These are phyloP conservation scores for Lactarius deliciosus DNA, from an alignment of 768 basidiomycete species.

Conservation along the genomic window DNA sequence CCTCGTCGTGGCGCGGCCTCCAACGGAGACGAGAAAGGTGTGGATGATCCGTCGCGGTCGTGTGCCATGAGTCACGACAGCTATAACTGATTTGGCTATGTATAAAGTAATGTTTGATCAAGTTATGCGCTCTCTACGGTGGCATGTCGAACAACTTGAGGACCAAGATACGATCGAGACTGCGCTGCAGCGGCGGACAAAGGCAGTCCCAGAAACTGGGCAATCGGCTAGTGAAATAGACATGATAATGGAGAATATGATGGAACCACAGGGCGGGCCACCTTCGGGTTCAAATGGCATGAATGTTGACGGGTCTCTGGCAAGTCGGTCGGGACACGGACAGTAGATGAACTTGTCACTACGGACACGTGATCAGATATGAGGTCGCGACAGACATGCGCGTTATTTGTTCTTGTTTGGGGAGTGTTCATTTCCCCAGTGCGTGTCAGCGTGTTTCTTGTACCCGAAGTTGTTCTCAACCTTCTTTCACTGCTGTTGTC, in stretches of 20 bases:
- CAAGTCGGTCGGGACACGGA: background rate
- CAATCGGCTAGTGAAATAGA: constrained; percentile 42
- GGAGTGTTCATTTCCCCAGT: constrained; percentile 23
- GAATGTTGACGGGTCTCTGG: background rate
- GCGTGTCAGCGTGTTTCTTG: background rate
- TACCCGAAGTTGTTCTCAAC: constrained; percentile 6
- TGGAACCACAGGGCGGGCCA: constrained; percentile 29
- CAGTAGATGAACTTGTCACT: background rate
- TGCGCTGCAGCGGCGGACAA: constrained; percentile 39
- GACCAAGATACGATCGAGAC: constrained; percentile 47
- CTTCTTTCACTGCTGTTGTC: background rate
- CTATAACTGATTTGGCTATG: background rate
- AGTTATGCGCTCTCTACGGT: constrained; percentile 43
- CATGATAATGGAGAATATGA: constrained; percentile 44
- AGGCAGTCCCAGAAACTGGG: constrained; percentile 38
- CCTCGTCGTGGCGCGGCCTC: constrained; percentile 32
- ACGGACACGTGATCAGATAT: constrained; percentile 14
- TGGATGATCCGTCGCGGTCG: background rate
- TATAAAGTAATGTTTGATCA: constrained; percentile 38
- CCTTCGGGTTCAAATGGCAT: background rate
- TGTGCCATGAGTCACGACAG: background rate
- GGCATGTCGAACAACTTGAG: constrained; percentile 42
- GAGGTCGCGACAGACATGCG: background rate
- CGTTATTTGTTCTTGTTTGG: constrained; percentile 27
- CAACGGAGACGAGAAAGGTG: constrained; percentile 43